Evolutionary conservation across 345 rosid genomes (phyloP), one percentile per base, ranked within the genome.

Genomic region (Salix purpurea): DNA sequence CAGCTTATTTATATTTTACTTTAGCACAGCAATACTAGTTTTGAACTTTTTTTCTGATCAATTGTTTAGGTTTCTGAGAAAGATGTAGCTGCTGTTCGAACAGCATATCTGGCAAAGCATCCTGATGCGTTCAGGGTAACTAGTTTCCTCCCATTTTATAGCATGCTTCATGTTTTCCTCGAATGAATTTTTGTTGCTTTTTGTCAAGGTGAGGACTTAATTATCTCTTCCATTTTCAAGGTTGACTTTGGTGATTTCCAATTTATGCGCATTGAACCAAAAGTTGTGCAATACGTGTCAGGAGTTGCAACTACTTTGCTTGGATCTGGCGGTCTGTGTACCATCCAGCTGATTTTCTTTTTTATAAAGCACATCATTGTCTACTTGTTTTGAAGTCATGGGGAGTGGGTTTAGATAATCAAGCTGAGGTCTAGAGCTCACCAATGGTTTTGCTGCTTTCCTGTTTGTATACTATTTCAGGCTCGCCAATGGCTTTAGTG

Each of bases 201-300:
- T 48, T 66, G 42, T 32, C 28, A 21, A 77, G 46, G 4, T 37
- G 28, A 36, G 24, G 14, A 78, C 75, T 81, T 54, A 82, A 76
- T 56, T 48, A 72, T 62, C 48, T 36, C 34, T 74, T 81, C 36
- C 71, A 50, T 73, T 73, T n/a, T 73, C 70, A 86, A 95, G 99
- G 98, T 95, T 83, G 99, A 95, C 85, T 95, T 95, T 40, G 97
- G 97, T 65, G 99, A 95, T 88, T 95, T 93, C 84, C 92, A 90
- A 78, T 95, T 95, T 81, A 65, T 93, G 82, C 87, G 87, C 30
- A 87, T 95, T 30, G 90, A 90, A 85, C 98, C 99, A 36, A 95
- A 86, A 77, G 85, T 84, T 68, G 92, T 93, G 78, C 84, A 93
- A 78, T 96, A 88, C 80, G 94, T 95, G 6, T 93, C 97, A 54